Evolutionary conservation across 345 rosid genomes (phyloP).

Genomic region (Turritis glabra): DNA sequence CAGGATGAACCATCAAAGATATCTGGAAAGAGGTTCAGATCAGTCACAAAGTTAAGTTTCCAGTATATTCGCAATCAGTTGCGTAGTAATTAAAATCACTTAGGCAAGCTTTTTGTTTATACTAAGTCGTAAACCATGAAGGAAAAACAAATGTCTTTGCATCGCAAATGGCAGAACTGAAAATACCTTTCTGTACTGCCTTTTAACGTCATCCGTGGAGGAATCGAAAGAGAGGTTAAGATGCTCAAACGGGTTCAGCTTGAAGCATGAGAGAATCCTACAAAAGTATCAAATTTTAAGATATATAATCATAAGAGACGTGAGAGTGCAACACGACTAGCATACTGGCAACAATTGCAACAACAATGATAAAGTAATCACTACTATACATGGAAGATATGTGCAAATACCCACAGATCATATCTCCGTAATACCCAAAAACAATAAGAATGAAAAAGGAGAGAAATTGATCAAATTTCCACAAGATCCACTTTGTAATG

Average conservation of each 20-base stretch:
- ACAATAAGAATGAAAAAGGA: background rate
- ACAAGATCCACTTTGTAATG: slow-evolving; percentile 6
- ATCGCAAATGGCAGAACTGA: background rate
- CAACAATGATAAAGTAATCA: background rate
- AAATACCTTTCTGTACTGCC: slow-evolving; percentile 90
- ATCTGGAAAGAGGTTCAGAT: slow-evolving; percentile 45
- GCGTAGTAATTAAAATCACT: background rate
- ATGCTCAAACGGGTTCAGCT: slow-evolving; percentile 92
- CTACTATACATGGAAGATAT: background rate
- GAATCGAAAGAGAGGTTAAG: slow-evolving; percentile 73
- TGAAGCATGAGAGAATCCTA: slow-evolving; percentile 98
- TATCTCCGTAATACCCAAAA: background rate
- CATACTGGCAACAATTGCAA: background rate
- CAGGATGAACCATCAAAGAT: slow-evolving; percentile 95
- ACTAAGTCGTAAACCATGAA: background rate
- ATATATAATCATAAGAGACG: background rate
- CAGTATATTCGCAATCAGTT: background rate
- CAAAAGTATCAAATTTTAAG: background rate
- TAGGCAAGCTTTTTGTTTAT: background rate
- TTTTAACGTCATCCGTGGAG: slow-evolving; percentile 73
- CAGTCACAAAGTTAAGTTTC: slow-evolving; percentile 19
- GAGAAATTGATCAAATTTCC: background rate
- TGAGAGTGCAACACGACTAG: background rate
- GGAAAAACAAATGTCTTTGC: background rate
- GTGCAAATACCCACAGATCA: slow-evolving; percentile 7